Base-by-base conservation (phyloP, 768 basidiomycete genomes). In the Leccinum barrowsii region DNA sequence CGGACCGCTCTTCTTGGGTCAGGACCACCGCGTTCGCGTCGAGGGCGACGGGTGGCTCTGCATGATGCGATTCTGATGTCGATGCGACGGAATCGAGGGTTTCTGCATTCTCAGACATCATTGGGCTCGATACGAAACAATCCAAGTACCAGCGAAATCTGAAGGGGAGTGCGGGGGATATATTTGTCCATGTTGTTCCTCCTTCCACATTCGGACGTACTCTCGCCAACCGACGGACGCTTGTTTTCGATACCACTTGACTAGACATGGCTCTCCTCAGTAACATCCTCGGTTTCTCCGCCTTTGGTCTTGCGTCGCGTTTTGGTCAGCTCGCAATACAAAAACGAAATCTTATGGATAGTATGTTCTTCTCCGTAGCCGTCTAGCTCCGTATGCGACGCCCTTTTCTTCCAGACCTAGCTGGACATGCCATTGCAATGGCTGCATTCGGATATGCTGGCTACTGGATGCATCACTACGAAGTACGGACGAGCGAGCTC, bases 291-390 rank as follows among this genome's bases (percentile, higher is more conserved):
- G 90, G 90, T 44, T 91, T 91, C 74, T 89, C 90, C 3, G 73
- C 82, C 57, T 87, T 93, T 68, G 94, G 94, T 46, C 86, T 97
- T 58, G 86, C 86, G 21, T 85, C 87, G 19, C 82, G 94, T 59
- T 78, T 93, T 59, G 92, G 90, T 65, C 93, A 95, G 75, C 85
- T 97, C 22, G 89, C 87, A 55, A 89, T 97, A 67, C 88, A 92
- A 73, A 86, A 81, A 70, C 80, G 89, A 67, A 85, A 86, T 68
- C 80, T 94, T 59, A 83, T 90, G 73, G 81, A 85, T 49, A 92
- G 94, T 95, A 69, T 71, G 92, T 82, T 21, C 56, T 55, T 37
- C 13, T 35, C 10, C 30, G 8, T 44, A 44, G n/a, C 17, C 32
- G 3, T 46, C 24, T 11, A 21, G 13, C 48, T 42, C 4, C 13